A percentile compares a stretch with the other conserved stretches of the same genome.
These are phyloP conservation scores for Eremothecium cymbalariae DNA, from an alignment of 1,139 yeast genomes.

Conservation along the genomic window DNA sequence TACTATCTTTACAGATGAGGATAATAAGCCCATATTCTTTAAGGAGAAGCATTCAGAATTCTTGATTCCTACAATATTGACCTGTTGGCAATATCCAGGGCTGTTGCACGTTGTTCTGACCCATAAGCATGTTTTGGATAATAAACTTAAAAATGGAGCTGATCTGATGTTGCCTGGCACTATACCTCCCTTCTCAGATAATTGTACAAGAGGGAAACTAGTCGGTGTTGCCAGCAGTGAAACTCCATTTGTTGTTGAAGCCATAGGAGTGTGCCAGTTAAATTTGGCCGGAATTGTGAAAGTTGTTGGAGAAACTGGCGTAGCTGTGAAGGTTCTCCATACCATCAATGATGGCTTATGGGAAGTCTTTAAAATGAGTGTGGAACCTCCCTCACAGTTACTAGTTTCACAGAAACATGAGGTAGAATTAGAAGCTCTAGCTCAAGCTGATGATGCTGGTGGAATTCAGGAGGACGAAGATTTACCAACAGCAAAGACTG, in stretches of 20 bases:
- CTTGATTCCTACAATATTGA: slow-evolving; percentile 62
- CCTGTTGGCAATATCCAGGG: slow-evolving; percentile 63
- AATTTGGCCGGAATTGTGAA: slow-evolving; percentile 40
- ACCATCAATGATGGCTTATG: slow-evolving; percentile 46
- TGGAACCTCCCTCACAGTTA: slow-evolving; percentile 43
- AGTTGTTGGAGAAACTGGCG: slow-evolving; percentile 51
- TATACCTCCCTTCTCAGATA: slow-evolving; percentile 60
- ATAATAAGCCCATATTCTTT: slow-evolving; percentile 68
- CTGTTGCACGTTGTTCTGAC: slow-evolving; percentile 62
- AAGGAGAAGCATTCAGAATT: slow-evolving; percentile 44
- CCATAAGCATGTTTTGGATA: slow-evolving; percentile 61
- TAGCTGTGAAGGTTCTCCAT: slow-evolving; percentile 59
- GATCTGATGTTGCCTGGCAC: slow-evolving; percentile 90
- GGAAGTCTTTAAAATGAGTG: slow-evolving; percentile 38
- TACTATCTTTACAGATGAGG: slow-evolving; percentile 53
- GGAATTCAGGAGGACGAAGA: slow-evolving; percentile 11
- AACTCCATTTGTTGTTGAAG: slow-evolving; percentile 59
- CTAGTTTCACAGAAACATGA: slow-evolving; percentile 20
- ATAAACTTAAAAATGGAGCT: slow-evolving; percentile 59
- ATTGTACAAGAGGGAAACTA: slow-evolving; percentile 41
- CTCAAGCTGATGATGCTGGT: slow-evolving; percentile 7
- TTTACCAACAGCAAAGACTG: slow-evolving; percentile 6
- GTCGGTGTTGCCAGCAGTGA: slow-evolving; percentile 63
- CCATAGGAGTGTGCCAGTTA: slow-evolving; percentile 60
- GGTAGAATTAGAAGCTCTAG: slow-evolving; percentile 5